phyloP scores from a whole-genome alignment of 164 flowering plant species.

The Chimonanthus praecox region DNA sequence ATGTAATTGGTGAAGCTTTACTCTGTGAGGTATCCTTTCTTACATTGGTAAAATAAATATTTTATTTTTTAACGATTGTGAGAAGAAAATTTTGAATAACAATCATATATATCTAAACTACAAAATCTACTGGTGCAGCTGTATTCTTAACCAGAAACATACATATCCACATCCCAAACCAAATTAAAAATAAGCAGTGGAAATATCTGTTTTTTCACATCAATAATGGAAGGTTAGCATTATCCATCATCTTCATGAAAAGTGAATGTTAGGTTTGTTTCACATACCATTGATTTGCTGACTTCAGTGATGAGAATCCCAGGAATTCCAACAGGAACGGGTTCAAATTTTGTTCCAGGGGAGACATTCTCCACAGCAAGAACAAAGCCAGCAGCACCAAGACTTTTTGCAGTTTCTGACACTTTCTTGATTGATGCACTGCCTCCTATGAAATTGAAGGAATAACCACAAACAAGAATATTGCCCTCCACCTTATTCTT shows the following conservation, averaged over 20 bases:
- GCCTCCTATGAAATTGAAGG: slow-evolving; percentile 86
- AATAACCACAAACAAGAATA: slow-evolving; percentile 95
- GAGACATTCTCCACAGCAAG: slow-evolving; percentile 89
- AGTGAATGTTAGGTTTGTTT: not conserved
- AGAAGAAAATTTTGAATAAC: too few species aligned
- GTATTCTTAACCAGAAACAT: too few species aligned
- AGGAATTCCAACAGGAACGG: slow-evolving; percentile 81
- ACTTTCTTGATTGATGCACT: slow-evolving; percentile 86
- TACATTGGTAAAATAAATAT: too few species aligned
- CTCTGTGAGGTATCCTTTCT: too few species aligned
- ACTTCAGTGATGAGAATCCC: slow-evolving; percentile 85
- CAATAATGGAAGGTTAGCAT: too few species aligned
- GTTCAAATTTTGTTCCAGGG: slow-evolving; percentile 90
- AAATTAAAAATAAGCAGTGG: too few species aligned
- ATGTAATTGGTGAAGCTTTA: too few species aligned
- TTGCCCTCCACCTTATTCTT: slow-evolving; percentile 80
- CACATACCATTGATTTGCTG: slow-evolving; percentile 61
- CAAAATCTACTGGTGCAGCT: too few species aligned
- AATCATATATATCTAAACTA: too few species aligned
- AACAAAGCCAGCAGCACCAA: slow-evolving; percentile 92
- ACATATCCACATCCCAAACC: too few species aligned
- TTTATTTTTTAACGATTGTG: too few species aligned
- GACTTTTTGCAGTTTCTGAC: slow-evolving; percentile 79
- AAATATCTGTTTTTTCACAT: too few species aligned
- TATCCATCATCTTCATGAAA: not conserved